Evolutionary conservation across 1,284 basidiomycete genomes (phyloP).

Genomic region (Ustilago curta): DNA sequence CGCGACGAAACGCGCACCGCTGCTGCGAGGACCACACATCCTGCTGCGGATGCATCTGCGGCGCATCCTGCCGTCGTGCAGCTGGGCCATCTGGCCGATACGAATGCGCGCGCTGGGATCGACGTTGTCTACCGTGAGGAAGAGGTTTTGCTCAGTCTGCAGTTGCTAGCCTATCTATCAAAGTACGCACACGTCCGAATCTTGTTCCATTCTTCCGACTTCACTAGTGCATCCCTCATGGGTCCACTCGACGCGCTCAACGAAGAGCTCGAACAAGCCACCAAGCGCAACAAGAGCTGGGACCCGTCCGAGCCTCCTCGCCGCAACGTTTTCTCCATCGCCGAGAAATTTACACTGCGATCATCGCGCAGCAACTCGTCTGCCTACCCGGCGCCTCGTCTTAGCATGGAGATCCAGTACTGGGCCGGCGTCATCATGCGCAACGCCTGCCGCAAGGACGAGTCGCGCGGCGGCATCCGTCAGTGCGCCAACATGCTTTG

Average conservation of each 20-base stretch:
- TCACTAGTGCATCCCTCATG: conserved; percentile 49
- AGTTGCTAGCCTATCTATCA: conserved; percentile 93
- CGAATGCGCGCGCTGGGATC: conserved; percentile 34
- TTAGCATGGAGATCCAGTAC: conserved; percentile 94
- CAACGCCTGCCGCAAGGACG: conserved; percentile 98
- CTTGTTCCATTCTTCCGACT: conserved; percentile 79
- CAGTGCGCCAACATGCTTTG: conserved; percentile 95
- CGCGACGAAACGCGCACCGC: conserved; percentile 22
- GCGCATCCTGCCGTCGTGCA: conserved; percentile 44
- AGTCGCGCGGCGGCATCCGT: conserved; percentile 85
- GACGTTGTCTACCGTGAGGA: conserved; percentile 82
- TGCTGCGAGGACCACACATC: conserved; percentile 16
- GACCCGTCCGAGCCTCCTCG: conserved; percentile 68
- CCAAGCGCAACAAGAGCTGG: conserved; percentile 57
- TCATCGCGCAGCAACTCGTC: conserved; percentile 76
- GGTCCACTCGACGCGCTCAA: conserved; percentile 57
- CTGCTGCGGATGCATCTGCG: conserved; percentile 16
- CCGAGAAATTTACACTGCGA: conserved; percentile 94
- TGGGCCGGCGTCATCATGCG: conserved; percentile 99
- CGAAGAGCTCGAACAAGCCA: conserved; percentile 38
- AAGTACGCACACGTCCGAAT: conserved; percentile 99
- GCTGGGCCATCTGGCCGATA: conserved; percentile 39
- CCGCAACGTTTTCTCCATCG: conserved; percentile 83
- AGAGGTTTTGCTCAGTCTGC: conserved; percentile 89
- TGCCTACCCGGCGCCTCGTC: conserved; percentile 72